Conservation (phyloP, 352 stramenopile species). For the Phytopythium cucurbitacearum region DNA sequence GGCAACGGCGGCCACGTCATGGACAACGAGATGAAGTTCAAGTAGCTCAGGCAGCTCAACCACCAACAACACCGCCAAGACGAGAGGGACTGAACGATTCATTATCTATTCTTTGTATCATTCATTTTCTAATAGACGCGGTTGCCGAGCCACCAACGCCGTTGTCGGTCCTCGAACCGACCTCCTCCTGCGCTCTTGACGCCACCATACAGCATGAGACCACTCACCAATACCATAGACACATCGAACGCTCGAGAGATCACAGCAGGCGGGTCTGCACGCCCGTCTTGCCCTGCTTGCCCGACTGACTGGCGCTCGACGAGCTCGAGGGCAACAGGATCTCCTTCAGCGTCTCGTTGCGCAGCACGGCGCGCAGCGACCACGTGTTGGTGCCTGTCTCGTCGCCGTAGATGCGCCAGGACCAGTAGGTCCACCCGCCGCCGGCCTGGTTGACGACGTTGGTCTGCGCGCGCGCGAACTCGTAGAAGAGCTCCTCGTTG, state of each 20-base stretch:
- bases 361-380: conserved; percentile 57
- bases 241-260: too few species aligned
- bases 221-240: too few species aligned
- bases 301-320: not conserved
- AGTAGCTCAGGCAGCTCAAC: conserved; percentile 11
- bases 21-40: conserved; percentile 62
- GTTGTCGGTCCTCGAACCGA: too few species aligned
- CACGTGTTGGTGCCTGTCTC: conserved; percentile 54
- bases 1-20: conserved; percentile 46
- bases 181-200: too few species aligned
- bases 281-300: too few species aligned
- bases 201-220: too few species aligned
- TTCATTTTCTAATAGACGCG: too few species aligned
- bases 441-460: conserved; percentile 44
- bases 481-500: conserved; percentile 32
- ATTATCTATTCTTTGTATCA: too few species aligned
- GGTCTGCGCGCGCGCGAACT: conserved; percentile 43
- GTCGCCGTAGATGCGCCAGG: conserved; percentile 64
- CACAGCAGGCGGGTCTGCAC: too few species aligned
- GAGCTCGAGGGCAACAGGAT: conserved; percentile 21
- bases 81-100: too few species aligned
- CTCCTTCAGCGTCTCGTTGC: conserved; percentile 29
- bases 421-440: conserved; percentile 76
- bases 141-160: too few species aligned
- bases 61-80: too few species aligned